phyloP scores from a whole-genome alignment of 1,139 yeast species.

The Arxiozyma heterogenica region DNA sequence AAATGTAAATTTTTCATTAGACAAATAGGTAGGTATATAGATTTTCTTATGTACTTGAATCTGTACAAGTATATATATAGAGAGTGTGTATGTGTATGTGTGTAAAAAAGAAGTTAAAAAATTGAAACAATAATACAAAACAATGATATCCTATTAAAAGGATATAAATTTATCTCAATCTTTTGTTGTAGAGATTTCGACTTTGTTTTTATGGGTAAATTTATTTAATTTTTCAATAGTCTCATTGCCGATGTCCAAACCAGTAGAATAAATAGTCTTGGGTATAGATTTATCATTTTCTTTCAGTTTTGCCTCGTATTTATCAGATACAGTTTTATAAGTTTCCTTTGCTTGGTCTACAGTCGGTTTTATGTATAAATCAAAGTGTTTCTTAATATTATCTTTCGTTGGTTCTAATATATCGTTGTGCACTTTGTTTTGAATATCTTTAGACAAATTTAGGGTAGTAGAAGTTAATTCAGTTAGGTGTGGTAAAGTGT shows the following conservation, averaged over 20 bases:
- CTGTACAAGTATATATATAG: no score
- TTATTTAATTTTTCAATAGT: conserved; percentile 23
- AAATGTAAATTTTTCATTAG: no score
- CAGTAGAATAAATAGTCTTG: conserved; percentile 27
- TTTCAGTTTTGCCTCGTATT: conserved; percentile 23
- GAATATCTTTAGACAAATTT: conserved; percentile 21
- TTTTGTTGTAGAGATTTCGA: background rate
- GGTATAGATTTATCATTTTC: conserved; percentile 29
- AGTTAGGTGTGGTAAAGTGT: conserved; percentile 21
- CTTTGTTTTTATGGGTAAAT: background rate
- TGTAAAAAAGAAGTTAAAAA: no score
- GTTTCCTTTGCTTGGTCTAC: conserved; percentile 23
- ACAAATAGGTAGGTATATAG: no score
- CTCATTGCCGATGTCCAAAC: conserved; percentile 24
- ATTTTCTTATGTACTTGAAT: no score
- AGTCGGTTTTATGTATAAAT: conserved; percentile 11
- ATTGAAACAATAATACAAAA: no score
- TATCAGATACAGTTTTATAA: conserved; percentile 24
- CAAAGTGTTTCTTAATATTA: conserved; percentile 8
- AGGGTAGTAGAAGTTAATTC: conserved; percentile 25
- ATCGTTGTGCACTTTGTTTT: conserved; percentile 16
- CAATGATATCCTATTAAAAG: background rate
- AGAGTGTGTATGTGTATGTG: no score
- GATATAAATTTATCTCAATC: background rate
- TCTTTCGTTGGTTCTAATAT: conserved; percentile 23